Conservation (phyloP, 2,329 filamentous ascomycete species). For the Allantophomopsis cytisporea region DNA sequence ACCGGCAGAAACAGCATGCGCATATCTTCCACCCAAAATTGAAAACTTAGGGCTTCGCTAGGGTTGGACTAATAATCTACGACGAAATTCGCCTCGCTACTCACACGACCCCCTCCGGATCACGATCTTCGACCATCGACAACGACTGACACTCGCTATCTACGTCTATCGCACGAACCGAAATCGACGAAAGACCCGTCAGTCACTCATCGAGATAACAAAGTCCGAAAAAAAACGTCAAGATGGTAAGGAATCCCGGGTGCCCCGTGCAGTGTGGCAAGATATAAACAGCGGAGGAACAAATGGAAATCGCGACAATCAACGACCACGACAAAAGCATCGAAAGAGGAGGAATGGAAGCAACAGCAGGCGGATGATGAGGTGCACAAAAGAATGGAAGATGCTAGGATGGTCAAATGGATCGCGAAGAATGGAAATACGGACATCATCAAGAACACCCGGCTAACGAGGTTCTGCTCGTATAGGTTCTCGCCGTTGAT, state of each 20-base stretch:
- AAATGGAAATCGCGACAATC: too few species aligned
- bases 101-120: constrained; percentile 1
- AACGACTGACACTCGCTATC: constrained; percentile 20
- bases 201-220: constrained; percentile 15
- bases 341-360: too few species aligned
- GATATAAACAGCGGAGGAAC: too few species aligned
- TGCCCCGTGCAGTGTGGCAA: neutral
- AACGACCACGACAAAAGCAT: too few species aligned
- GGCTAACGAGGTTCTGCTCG: constrained; percentile 31
- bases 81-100: neutral
- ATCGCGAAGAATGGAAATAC: neutral
- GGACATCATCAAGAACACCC: constrained; percentile 7
- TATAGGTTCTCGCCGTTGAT: constrained; percentile 98
- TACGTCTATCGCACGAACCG: constrained; percentile 16
- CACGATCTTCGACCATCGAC: constrained; percentile 14
- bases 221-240: constrained; percentile 38
- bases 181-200: constrained; percentile 21
- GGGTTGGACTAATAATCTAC: neutral
- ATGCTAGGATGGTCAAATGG: neutral
- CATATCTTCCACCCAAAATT: neutral
- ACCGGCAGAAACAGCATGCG: too few species aligned
- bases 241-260: constrained; percentile 46
- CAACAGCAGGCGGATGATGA: too few species aligned
- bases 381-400: neutral
- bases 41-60: neutral